These are phyloP conservation scores for Tuber calosporum DNA, from an alignment of 495 filamentous ascomycete genomes.

Conservation along the genomic window DNA sequence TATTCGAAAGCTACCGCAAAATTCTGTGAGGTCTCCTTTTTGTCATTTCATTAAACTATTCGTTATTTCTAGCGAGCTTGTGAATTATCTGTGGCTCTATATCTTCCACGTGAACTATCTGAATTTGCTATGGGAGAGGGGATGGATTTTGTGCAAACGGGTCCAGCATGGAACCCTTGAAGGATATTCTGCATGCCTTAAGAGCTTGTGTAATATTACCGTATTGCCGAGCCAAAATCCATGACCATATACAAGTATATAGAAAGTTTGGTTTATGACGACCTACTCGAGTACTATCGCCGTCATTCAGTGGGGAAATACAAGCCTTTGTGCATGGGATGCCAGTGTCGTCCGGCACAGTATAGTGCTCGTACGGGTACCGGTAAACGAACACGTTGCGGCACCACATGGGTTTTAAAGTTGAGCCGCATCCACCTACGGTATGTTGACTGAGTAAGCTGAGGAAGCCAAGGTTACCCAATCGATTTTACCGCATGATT, in stretches of 20 bases:
- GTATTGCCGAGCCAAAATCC: neutral
- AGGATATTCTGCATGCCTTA: neutral
- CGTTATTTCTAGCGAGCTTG: neutral
- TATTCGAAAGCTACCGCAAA: neutral
- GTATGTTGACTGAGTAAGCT: neutral
- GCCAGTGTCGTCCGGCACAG: too few species aligned
- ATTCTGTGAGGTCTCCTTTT: neutral
- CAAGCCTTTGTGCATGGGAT: neutral
- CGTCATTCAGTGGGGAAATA: neutral
- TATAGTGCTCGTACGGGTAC: too few species aligned
- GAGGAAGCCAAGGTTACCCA: neutral
- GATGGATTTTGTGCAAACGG: neutral
- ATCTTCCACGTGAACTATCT: neutral
- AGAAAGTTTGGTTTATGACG: neutral
- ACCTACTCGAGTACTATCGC: too few species aligned
- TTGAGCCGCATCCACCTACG: neutral
- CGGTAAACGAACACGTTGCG: neutral
- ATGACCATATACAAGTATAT: neutral
- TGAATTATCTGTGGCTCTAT: neutral
- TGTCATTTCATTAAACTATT: neutral
- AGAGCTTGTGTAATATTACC: neutral
- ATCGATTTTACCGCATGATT: neutral
- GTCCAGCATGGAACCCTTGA: neutral
- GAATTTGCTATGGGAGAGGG: neutral
- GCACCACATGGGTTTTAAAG: neutral